Evolutionary conservation across 163 green algal species (phyloP), one percentile per base, ranked within the genome.

Genomic region (Volvox carteri): DNA sequence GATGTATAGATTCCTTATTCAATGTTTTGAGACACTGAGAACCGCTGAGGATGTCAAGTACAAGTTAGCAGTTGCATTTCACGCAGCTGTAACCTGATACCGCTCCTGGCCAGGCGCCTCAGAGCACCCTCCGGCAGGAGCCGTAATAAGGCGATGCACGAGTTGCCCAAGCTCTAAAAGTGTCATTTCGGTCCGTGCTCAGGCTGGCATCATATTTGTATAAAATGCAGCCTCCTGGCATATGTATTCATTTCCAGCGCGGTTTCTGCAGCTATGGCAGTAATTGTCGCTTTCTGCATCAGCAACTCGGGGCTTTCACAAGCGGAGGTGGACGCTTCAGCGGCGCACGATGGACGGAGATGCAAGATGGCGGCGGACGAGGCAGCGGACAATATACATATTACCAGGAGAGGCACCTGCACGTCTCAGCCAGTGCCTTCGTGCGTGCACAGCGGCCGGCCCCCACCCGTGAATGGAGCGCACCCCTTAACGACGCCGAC

Each of bases 231-330:
- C 52, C 77, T n/a, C 35, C 52, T 8, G 77, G 79, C 19, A 5
- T 87, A 0, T 87, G 81, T 18, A 52, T 58, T 23, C 81, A 87
- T 41, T 87, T 80, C 14, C 35, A 58, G 35, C 81, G 81, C 12
- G 81, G 81, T 7, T 87, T 87, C 48, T 87, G 81, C 8, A 70
- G 81, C 48, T 87, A 79, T 42, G 81, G 81, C 7, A 68, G 41
- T 4, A 54, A 54, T 30, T 87, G 81, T 21, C 48, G 81, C 8
- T 87, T 80, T 56, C 4, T 70, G 18, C 81, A 87, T 48, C n/a
- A 68, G 8, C 44, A 68, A 28, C 5, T 70, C 9, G 79, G 42
- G 23, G n/a, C 14, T 11, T 37, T 67, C 52, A 30, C 42, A 16
- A 2, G 3, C 19, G 44, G n/a, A 39, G n/a, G 58, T 5, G 12